A percentile compares a stretch with the other conserved stretches of the same genome.
Conservation (phyloP, 345 rosid genomes). For the Cochlearia excelsa region DNA sequence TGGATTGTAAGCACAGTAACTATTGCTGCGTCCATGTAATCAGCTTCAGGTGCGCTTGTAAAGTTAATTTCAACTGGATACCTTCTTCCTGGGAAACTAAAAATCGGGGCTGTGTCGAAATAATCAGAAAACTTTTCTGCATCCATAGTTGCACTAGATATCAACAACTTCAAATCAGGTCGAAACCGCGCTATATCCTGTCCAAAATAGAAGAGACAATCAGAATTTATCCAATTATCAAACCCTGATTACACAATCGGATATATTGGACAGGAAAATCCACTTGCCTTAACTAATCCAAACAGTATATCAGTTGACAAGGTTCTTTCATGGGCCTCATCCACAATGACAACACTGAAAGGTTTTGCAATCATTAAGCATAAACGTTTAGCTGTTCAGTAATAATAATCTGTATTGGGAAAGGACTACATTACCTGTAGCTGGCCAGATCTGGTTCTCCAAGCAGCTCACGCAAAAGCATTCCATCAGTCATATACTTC, state of each 20-base stretch:
- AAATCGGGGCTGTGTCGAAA: slow-evolving; percentile 93
- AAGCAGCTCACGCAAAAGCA: slow-evolving; percentile 89
- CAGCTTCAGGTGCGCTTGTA: slow-evolving; percentile 98
- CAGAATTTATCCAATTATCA: slow-evolving; percentile 16
- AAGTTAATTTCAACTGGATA: slow-evolving; percentile 90
- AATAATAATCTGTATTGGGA: neutral
- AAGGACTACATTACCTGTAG: slow-evolving; percentile 56
- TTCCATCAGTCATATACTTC: slow-evolving; percentile 97
- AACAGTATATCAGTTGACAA: slow-evolving; percentile 93
- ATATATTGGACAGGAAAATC: slow-evolving; percentile 6
- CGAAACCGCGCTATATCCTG: slow-evolving; percentile 88
- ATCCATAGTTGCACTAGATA: slow-evolving; percentile 97
- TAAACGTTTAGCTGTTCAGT: slow-evolving; percentile 3
- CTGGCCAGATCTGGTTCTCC: slow-evolving; percentile 91
- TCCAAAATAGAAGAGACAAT: slow-evolving; percentile 26
- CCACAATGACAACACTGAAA: slow-evolving; percentile 90
- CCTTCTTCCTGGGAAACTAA: slow-evolving; percentile 92
- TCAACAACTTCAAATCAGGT: slow-evolving; percentile 79
- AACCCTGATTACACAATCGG: slow-evolving; percentile 18
- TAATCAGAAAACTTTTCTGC: slow-evolving; percentile 97
- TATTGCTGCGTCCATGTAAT: slow-evolving; percentile 92
- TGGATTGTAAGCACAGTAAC: slow-evolving; percentile 88
- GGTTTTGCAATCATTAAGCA: slow-evolving; percentile 26
- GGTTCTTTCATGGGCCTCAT: slow-evolving; percentile 99
- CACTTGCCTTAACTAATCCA: slow-evolving; percentile 86